These are phyloP conservation scores for Termitomyces sp. DNA, from an alignment of 768 basidiomycete genomes.

Conservation along the genomic window DNA sequence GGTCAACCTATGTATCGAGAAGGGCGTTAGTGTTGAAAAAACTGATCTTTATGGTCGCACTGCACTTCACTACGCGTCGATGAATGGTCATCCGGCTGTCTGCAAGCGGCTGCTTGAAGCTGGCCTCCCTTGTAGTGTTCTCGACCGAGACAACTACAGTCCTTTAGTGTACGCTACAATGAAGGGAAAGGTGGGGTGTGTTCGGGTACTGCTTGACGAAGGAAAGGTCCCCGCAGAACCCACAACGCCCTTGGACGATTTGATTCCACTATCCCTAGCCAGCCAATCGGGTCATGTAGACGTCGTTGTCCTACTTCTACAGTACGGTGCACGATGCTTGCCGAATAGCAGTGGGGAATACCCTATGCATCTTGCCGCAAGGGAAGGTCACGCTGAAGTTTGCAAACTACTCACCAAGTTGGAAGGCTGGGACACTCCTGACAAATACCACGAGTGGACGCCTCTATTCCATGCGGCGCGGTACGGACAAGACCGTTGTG, in stretches of 20 bases:
- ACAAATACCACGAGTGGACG: slow-evolving; percentile 99
- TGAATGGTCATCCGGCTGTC: slow-evolving; percentile 79
- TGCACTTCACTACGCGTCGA: slow-evolving; percentile 92
- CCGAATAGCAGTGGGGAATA: slow-evolving; percentile 96
- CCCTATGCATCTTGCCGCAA: slow-evolving; percentile 92
- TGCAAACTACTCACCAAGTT: slow-evolving; percentile 70
- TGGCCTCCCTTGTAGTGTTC: slow-evolving; percentile 55
- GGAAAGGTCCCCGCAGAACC: slow-evolving; percentile 63
- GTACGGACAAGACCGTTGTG: slow-evolving; percentile 71
- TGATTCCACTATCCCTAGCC: slow-evolving; percentile 86
- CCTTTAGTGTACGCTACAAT: slow-evolving; percentile 93
- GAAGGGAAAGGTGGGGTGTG: slow-evolving; percentile 77
- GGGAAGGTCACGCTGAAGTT: slow-evolving; percentile 85
- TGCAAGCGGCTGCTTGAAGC: slow-evolving; percentile 74
- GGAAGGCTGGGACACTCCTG: slow-evolving; percentile 79
- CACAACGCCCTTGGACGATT: slow-evolving; percentile 52
- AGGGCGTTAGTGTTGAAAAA: slow-evolving; percentile 64
- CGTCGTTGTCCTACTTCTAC: slow-evolving; percentile 72
- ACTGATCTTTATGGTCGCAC: slow-evolving; percentile 90
- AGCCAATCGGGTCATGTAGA: slow-evolving; percentile 86
- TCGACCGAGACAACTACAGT: slow-evolving; percentile 92
- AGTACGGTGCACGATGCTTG: slow-evolving; percentile 69
- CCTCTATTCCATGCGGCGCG: slow-evolving; percentile 94
- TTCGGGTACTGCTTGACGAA: slow-evolving; percentile 73
- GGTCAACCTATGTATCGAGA: slow-evolving; percentile 74